These are phyloP conservation scores for Heterobasidion irregulare DNA, from an alignment of 1,284 basidiomycete species.

Conservation along the genomic window DNA sequence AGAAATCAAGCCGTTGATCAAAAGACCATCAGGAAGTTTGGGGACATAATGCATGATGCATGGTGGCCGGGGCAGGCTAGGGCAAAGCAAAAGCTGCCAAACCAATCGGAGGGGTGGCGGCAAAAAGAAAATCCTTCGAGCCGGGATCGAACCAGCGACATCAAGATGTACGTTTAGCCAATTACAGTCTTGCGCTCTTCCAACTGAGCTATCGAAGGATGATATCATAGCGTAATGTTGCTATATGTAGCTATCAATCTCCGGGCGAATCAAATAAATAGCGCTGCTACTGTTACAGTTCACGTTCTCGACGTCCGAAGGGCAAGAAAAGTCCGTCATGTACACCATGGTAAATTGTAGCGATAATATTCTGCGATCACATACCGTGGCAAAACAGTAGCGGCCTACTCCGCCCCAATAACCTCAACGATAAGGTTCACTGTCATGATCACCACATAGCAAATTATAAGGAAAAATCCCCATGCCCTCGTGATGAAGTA, in stretches of 20 bases:
- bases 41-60: too few relatives aligned
- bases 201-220: constrained; percentile 17
- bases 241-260: too few relatives aligned
- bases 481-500: constrained; percentile 75
- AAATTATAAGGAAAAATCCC: constrained; percentile 72
- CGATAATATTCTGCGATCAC: not conserved
- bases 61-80: too few relatives aligned
- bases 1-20: too few relatives aligned
- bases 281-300: not conserved
- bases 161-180: constrained; percentile 8
- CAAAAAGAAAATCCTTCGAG: constrained; percentile 10
- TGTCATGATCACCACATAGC: constrained; percentile 68
- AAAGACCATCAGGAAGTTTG: too few relatives aligned
- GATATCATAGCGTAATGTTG: too few relatives aligned
- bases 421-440: constrained; percentile 74
- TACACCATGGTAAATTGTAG: not conserved
- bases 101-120: too few relatives aligned
- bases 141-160: constrained; percentile 17
- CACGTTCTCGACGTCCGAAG: not conserved
- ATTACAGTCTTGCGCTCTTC: constrained; percentile 18
- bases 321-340: not conserved
- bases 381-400: not conserved
- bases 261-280: not conserved
- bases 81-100: too few relatives aligned
- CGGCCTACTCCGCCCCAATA: not conserved